Conservation (phyloP, 2,329 filamentous ascomycete genomes). For the Rachicladosporium sp. region DNA sequence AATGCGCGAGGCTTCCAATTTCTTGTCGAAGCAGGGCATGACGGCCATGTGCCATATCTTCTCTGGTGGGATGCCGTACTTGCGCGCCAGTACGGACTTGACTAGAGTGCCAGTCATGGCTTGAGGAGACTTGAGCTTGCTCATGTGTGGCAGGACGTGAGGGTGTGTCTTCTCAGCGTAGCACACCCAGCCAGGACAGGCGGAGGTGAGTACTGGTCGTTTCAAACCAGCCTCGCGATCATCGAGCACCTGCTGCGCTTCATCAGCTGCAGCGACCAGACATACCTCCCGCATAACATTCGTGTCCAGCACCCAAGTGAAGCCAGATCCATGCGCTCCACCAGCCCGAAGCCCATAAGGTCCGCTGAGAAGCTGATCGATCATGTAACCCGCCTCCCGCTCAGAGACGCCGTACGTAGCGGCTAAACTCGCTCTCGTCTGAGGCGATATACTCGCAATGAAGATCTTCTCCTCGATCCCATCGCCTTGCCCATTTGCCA, state of each 20-base stretch:
- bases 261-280: constrained; percentile 49
- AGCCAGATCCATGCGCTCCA: constrained; percentile 61
- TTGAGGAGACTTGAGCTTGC: constrained; percentile 84
- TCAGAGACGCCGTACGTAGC: constrained; percentile 68
- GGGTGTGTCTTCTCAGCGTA: constrained; percentile 98
- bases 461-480: constrained; percentile 56
- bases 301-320: constrained; percentile 84
- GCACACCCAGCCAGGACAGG: constrained; percentile 96
- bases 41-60: constrained; percentile 89
- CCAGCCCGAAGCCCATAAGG: constrained; percentile 55
- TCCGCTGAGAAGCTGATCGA: constrained; percentile 66
- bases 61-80: constrained; percentile 58
- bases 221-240: constrained; percentile 31
- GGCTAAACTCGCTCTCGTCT: constrained; percentile 78
- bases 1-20: constrained; percentile 85
- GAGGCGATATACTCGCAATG: constrained; percentile 84
- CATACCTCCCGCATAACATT: constrained; percentile 71
- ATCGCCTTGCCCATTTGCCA: constrained; percentile 6
- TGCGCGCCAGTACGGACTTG: constrained; percentile 70
- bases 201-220: constrained; percentile 66
- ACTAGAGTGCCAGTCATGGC: constrained; percentile 80
- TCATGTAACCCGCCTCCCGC: constrained; percentile 64
- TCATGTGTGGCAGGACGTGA: constrained; percentile 81
- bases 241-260: constrained; percentile 28
- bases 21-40: constrained; percentile 99